Base-by-base conservation (phyloP, 192 early-diverging fungal species). In the Tieghemiomyces parasiticus region DNA sequence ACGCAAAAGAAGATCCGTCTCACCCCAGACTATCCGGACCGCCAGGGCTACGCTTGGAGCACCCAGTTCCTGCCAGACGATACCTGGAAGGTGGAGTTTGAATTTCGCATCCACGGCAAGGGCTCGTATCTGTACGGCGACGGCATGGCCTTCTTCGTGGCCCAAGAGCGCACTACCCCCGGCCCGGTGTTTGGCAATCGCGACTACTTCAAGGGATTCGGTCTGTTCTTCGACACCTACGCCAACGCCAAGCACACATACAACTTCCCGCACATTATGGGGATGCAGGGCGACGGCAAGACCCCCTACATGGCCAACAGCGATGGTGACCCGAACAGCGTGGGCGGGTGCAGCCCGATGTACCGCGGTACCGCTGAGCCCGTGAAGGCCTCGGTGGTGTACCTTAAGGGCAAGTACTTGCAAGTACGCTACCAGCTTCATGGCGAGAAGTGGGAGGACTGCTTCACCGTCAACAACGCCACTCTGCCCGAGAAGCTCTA, bases 171-270 rank as follows among this genome's bases (percentile, higher is more conserved):
- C 42, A 73, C 67, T 19, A 65, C 62, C 4, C 48, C 67, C 44
- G 94, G 95, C 0, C 84, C 88, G 31, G 92, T 95, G 46, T 95
- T 95, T 82, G 95, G 95, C 14, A 83, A 74, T 66, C 65, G 74
- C 31, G 90, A 95, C 67, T 68, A 83, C 49, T 97, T 97, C 69
- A 79, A 81, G 33, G 96, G 96, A 0, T 71, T 99, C 29, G 96
- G 93, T 25, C 68, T 99, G 58, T 91, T 97, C 65, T 95, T 99
- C 66, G 96, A 97, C 73, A 96, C 93, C 9, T 97, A 95, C 65
- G 77, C 87, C 46, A 96, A 97, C 67, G 73, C 83, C 58, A 68
- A 82, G 60, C 78, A 80, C 61, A 65, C 67, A 28, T 76, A 71
- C 48, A 59, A 83, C 8, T 92, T 92, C 67, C 95, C 95, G 9